Conservation (phyloP, 441 rosid species). For the Iberis amara region DNA sequence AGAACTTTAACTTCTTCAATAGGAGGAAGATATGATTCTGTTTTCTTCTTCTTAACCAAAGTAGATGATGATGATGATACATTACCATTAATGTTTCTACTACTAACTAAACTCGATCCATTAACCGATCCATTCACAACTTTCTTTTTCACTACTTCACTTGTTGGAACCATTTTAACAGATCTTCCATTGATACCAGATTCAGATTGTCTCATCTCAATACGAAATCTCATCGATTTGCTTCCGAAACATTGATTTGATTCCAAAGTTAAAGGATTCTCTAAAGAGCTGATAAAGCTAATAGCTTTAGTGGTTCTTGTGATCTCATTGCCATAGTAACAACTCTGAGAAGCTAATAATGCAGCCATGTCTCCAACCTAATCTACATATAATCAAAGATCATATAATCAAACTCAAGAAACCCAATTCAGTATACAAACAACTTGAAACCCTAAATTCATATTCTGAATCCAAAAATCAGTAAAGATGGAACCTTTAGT, state of each 20-base stretch:
- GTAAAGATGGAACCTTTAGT: conserved; percentile 12
- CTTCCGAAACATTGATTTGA: conserved; percentile 12
- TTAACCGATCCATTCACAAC: conserved; percentile 40
- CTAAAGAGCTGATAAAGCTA: conserved; percentile 52
- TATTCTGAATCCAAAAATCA: not conserved
- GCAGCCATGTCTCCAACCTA: conserved; percentile 50
- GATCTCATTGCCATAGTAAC: conserved; percentile 42
- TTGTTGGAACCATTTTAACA: conserved; percentile 75
- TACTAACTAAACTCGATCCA: conserved; percentile 52
- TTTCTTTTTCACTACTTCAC: conserved; percentile 57
- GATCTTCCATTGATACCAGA: conserved; percentile 52
- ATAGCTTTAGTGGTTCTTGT: conserved; percentile 44
- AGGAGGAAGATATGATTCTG: conserved; percentile 45
- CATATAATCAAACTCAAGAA: not conserved
- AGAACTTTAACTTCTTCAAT: conserved; percentile 61
- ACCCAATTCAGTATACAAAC: not conserved
- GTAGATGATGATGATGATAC: conserved; percentile 31
- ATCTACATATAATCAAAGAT: conserved; percentile 1
- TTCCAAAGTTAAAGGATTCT: conserved; percentile 32
- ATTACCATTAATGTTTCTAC: conserved; percentile 27
- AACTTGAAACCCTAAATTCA: not conserved
- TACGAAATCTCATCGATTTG: conserved; percentile 37
- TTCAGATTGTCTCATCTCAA: conserved; percentile 57
- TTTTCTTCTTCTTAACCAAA: conserved; percentile 41
- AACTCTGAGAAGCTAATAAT: conserved; percentile 67